Evolutionary conservation across 495 filamentous ascomycete genomes (phyloP).

Genomic region (Cercophora samala): DNA sequence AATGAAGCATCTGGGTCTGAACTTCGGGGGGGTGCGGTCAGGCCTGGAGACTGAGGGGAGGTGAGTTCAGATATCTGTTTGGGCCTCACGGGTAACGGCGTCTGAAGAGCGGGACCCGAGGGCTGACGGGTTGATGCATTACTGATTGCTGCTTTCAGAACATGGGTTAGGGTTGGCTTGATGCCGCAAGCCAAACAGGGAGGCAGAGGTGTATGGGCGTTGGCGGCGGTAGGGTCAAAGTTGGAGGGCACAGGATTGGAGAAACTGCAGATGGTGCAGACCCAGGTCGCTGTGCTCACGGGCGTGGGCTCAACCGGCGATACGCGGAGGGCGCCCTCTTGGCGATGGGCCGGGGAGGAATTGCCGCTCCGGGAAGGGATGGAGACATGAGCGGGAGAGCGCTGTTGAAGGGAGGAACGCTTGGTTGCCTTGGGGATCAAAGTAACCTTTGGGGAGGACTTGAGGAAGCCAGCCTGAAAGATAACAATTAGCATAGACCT

Average conservation of each 20-base stretch:
- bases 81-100: constrained; percentile 31
- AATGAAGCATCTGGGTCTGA: constrained; percentile 45
- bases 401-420: constrained; percentile 48
- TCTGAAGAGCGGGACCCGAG: constrained; percentile 22
- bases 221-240: constrained; percentile 79
- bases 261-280: constrained; percentile 95
- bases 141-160: constrained; percentile 80
- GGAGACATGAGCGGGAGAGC: constrained; percentile 37
- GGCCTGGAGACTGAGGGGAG: constrained; percentile 9
- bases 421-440: constrained; percentile 73
- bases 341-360: constrained; percentile 47
- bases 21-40: constrained; percentile 9
- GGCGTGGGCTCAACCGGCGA: constrained; percentile 48
- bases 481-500: not conserved
- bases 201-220: constrained; percentile 68
- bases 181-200: constrained; percentile 94
- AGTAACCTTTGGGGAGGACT: constrained; percentile 91
- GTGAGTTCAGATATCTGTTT: constrained; percentile 20
- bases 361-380: constrained; percentile 42
- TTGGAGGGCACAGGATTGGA: constrained; percentile 94
- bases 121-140: constrained; percentile 56
- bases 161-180: constrained; percentile 74
- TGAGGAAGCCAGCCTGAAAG: constrained; percentile 83
- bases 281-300: constrained; percentile 76
- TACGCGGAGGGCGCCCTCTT: constrained; percentile 48